Base-by-base conservation (phyloP, 805 yeast species). In the Millerago galiae region DNA sequence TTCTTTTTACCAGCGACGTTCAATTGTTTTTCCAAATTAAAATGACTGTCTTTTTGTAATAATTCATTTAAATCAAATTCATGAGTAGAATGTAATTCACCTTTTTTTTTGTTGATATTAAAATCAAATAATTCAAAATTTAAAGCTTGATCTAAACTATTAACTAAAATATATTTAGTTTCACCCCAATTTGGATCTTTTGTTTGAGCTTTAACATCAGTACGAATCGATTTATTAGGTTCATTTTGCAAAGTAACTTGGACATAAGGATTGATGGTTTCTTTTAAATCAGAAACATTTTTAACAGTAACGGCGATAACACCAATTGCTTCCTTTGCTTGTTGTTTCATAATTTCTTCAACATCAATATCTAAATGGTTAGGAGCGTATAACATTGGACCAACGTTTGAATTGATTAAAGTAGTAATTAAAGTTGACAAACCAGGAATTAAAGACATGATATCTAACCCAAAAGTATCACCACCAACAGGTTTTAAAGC, bases 401-500 rank as follows among this genome's bases (percentile, higher is more conserved):
- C 80, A 54, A 80, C 77, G 50, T 67, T 81, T 38, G 84, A 65
- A 61, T 85, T 83, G 56, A 85, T 77, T 59, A 81, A 70, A 17
- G 74, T 70, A 48, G 81, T 83, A 41, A 85, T 89, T 55, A 84
- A 79, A 3, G 79, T 68, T 18, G 86, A 73, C 56, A 85, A 74
- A 48, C 93, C 93, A 4, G 95, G 95, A 49, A 85, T 73, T 52
- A 84, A 71, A 3, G 90, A 79, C 95, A 85, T 85, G 52, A 85
- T 75, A 65, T 85, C 95, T 35, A 85, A 57, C 47, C 95, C 95
- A 46, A 85, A 72, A n/a, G 90, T 81, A 59, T 85, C 91, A 65
- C 95, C 93, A 60, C 93, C 93, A 41, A 85, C 83, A 9, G 95
- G 95, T 59, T 85, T 85, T 68, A 85, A 74, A 16, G 79, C 82